Conservation (phyloP, 2,329 filamentous ascomycete genomes). For the Venturiaceae sp. region DNA sequence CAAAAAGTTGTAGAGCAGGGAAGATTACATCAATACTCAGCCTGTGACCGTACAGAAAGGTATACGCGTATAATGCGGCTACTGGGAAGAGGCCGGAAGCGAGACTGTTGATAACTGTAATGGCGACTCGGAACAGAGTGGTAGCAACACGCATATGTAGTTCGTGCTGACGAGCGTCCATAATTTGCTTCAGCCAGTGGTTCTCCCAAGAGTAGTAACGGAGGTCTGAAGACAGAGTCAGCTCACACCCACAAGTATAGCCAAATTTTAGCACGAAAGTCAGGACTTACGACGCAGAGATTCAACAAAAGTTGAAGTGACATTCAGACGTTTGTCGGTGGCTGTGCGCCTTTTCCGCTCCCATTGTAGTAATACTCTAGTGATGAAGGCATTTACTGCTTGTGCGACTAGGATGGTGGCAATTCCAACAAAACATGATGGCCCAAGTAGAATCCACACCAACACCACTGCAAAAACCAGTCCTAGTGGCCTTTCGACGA, state of each 20-base stretch:
- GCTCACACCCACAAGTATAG: too few relatives aligned
- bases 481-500: constrained; percentile 68
- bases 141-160: constrained; percentile 55
- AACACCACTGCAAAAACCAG: constrained; percentile 65
- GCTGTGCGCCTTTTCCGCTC: constrained; percentile 62
- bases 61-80: constrained; percentile 73
- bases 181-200: constrained; percentile 60
- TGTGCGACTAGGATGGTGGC: constrained; percentile 61
- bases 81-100: constrained; percentile 70
- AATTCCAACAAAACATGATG: constrained; percentile 66
- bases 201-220: constrained; percentile 78
- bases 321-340: constrained; percentile 69
- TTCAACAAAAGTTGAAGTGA: constrained; percentile 79
- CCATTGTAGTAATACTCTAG: constrained; percentile 55
- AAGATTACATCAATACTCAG: constrained; percentile 77
- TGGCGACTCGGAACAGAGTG: constrained; percentile 51
- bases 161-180: constrained; percentile 59
- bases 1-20: constrained; percentile 73
- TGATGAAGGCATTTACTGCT: constrained; percentile 56
- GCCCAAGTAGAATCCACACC: constrained; percentile 71
- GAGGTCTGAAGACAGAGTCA: constrained; percentile 33
- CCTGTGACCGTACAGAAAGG: constrained; percentile 55
- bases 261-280: too few relatives aligned
- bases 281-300: constrained; percentile 50
- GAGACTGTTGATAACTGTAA: constrained; percentile 60